Conservation (phyloP, 345 rosid genomes). For the Combretum micranthum region DNA sequence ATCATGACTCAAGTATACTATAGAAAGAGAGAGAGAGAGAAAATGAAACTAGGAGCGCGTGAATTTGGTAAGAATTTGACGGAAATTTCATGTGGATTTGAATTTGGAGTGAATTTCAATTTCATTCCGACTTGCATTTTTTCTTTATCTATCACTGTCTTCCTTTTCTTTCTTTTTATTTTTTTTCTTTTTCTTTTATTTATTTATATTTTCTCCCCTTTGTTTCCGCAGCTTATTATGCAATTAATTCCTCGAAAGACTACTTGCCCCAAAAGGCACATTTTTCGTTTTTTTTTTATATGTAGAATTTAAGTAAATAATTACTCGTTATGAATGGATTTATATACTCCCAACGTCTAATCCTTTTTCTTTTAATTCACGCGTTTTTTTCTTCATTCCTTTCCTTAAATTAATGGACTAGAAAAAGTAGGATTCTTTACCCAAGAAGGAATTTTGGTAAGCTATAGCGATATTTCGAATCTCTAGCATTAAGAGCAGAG, state of each 20-base stretch:
- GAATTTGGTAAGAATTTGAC: slow-evolving; percentile 30
- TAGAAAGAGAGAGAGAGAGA: not conserved
- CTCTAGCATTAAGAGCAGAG: too few species aligned
- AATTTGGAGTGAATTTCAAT: slow-evolving; percentile 43
- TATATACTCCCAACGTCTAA: too few species aligned
- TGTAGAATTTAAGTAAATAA: too few species aligned
- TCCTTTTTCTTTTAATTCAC: too few species aligned
- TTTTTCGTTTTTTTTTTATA: too few species aligned
- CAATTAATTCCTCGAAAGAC: slow-evolving; percentile 13
- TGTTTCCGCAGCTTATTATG: slow-evolving; percentile 32
- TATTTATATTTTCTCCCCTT: slow-evolving; percentile 7
- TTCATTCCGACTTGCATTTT: slow-evolving; percentile 81
- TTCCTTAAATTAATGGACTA: too few species aligned
- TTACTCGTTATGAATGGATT: too few species aligned
- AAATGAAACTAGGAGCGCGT: not conserved
- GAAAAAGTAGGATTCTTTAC: too few species aligned
- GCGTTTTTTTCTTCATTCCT: too few species aligned
- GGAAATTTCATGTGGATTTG: slow-evolving; percentile 19
- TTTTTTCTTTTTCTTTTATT: not conserved
- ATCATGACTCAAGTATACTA: slow-evolving; percentile 28
- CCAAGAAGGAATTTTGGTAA: too few species aligned
- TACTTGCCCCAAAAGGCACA: not conserved
- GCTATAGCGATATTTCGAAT: too few species aligned
- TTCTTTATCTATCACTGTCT: not conserved
- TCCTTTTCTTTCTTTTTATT: not conserved